Conservation (phyloP, 2,329 filamentous ascomycete genomes). For the Aspergillus piperis region DNA sequence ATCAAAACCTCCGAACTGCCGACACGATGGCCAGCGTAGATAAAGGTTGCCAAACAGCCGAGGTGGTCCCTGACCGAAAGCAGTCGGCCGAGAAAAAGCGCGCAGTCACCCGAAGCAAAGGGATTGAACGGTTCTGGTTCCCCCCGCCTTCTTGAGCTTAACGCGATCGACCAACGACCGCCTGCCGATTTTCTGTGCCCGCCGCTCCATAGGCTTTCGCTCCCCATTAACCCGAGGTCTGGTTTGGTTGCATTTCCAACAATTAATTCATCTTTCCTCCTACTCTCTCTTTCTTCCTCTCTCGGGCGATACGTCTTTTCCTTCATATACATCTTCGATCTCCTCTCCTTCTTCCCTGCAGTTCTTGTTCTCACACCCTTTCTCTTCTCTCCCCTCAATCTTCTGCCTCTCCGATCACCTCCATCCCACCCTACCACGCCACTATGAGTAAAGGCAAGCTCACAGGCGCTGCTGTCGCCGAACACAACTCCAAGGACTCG, state of each 20-base stretch:
- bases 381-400: not conserved
- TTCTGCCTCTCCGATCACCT: not conserved
- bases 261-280: not conserved
- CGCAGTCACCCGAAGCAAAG: too few species aligned
- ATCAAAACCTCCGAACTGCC: too few species aligned
- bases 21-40: too few species aligned
- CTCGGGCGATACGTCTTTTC: not conserved
- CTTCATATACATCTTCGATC: not conserved
- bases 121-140: not conserved
- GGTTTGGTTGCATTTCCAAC: not conserved
- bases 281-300: not conserved
- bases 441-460: slow-evolving; percentile 34
- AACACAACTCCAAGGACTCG: slow-evolving; percentile 79
- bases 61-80: not conserved
- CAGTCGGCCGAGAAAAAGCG: not conserved
- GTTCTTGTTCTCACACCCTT: not conserved
- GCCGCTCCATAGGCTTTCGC: not conserved
- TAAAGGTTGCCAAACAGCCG: too few species aligned
- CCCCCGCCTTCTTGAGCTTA: slow-evolving; percentile 2
- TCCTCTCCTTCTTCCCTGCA: not conserved
- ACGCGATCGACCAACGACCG: slow-evolving; percentile 1
- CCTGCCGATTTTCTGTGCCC: not conserved
- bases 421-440: not conserved
- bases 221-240: not conserved
- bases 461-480: slow-evolving; percentile 60